Base-by-base conservation (phyloP, 1,139 yeast genomes). In the Pichia sp. region DNA sequence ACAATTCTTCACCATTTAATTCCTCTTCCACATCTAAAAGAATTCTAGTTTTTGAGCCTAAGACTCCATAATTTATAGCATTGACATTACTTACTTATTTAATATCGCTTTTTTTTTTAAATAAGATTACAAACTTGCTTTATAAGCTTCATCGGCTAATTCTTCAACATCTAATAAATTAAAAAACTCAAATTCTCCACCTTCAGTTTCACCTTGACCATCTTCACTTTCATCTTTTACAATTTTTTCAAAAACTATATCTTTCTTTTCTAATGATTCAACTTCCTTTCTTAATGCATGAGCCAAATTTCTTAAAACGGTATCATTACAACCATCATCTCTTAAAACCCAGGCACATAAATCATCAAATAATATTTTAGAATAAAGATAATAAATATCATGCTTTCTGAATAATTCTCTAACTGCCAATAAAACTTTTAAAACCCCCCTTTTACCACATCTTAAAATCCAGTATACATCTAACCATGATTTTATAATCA, bases 321-420 rank as follows among this genome's bases (percentile, higher is more conserved):
- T 66, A 55, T 79, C 83, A 42, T 67, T 65, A 28, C 84, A 75
- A 11, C 63, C 63, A 18, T 77, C 67, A 55, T 81, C 83, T 55
- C 79, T 73, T 48, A 90, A 80, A 25, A 87, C 66, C 96, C 96
- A 93, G 5, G 86, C 73, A 52, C 89, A 76, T 59, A 90, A 73
- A 66, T 93, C 98, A 62, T 87, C 93, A 14, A 91, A 63, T 75
- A 90, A 77, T 2, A 91, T 77, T 62, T 82, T 83, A 62, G 87
- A 87, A 67, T 93, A 93, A 11, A 89, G 91, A 62, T 87, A 87
- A 66, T 90, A 90, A n/a, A 86, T 78, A 60, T 91, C 97, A 63
- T 87, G 93, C 60, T 72, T 84, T 53, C 96, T 76, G 67, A 90
- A 90, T n/a, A 86, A 69, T 62, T 86, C 91, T 59, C 87, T 78